Evolutionary conservation across 106 monocot genomes (phyloP).

Genomic region (Phalaenopsis aphrodite): DNA sequence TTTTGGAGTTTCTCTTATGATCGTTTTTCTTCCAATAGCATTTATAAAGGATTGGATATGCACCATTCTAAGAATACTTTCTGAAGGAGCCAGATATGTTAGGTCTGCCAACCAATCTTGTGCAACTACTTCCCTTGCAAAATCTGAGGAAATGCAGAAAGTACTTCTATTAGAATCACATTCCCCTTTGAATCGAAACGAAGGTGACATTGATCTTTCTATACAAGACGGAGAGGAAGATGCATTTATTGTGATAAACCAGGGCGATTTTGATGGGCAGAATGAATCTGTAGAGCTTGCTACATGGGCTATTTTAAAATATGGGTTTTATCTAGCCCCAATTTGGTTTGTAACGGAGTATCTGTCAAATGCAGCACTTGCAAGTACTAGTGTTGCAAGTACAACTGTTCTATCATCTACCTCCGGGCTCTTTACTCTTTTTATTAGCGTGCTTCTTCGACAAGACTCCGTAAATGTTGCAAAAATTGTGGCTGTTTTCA

Average conservation of each 20-base stretch:
- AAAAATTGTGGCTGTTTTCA: conserved; percentile 82
- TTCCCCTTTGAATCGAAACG: conserved; percentile 37
- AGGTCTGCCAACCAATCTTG: conserved; percentile 29
- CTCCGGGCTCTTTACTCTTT: conserved; percentile 90
- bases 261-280: conserved; percentile 22
- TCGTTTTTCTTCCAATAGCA: conserved; percentile 87
- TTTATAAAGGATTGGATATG: conserved; percentile 86
- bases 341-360: conserved; percentile 99
- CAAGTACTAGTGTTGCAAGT: conserved; percentile 96
- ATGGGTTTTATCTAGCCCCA: conserved; percentile 83
- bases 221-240: conserved; percentile 33
- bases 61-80: conserved; percentile 29
- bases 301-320: conserved; percentile 65
- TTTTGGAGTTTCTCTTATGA: conserved; percentile 93
- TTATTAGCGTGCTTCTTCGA: conserved; percentile 68
- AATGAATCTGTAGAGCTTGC: conserved; percentile 46
- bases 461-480: conserved; percentile 83
- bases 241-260: conserved; percentile 34
- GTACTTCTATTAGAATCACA: conserved; percentile 63
- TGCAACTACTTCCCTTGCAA: conserved; percentile 37
- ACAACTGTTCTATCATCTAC: conserved; percentile 96
- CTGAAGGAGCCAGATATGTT: conserved; percentile 12
- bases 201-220: conserved; percentile 50
- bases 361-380: conserved; percentile 97
- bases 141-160: conserved; percentile 44